phyloP scores from a whole-genome alignment of 306 rosid species.

The Glycine soja region DNA sequence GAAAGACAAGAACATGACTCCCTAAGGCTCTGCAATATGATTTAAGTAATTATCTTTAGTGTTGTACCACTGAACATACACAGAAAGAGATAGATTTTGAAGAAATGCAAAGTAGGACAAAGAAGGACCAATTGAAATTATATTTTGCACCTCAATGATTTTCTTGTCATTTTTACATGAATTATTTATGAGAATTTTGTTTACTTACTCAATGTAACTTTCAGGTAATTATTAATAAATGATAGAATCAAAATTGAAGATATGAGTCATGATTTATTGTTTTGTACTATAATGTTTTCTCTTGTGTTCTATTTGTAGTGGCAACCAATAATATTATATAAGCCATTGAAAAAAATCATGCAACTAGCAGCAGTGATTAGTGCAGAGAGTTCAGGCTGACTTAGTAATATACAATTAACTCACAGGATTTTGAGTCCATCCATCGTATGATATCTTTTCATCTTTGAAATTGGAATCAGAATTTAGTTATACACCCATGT shows the following conservation, averaged over 20 bases:
- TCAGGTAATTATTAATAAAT: constrained; percentile 8
- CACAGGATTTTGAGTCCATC: not conserved
- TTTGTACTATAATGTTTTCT: not conserved
- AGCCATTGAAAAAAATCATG: not conserved
- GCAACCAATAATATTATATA: not conserved
- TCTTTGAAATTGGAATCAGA: not conserved
- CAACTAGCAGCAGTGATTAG: not conserved
- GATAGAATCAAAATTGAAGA: not conserved
- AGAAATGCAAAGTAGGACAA: constrained; percentile 1
- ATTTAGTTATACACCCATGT: not conserved
- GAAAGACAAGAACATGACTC: constrained; percentile 9
- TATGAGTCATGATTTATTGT: not conserved
- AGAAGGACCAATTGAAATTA: not conserved
- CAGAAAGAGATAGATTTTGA: not conserved
- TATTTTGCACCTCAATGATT: not conserved
- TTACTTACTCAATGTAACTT: not conserved
- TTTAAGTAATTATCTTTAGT: constrained; percentile 1
- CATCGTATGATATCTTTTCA: not conserved
- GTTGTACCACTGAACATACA: not conserved
- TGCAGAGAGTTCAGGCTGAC: not conserved
- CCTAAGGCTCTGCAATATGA: not conserved
- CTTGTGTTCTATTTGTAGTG: not conserved
- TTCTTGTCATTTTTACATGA: not conserved
- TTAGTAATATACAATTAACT: not conserved
- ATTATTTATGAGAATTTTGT: not conserved